Conservation (phyloP, 1,284 basidiomycete genomes). For the Cryptococcus wingfieldii region DNA sequence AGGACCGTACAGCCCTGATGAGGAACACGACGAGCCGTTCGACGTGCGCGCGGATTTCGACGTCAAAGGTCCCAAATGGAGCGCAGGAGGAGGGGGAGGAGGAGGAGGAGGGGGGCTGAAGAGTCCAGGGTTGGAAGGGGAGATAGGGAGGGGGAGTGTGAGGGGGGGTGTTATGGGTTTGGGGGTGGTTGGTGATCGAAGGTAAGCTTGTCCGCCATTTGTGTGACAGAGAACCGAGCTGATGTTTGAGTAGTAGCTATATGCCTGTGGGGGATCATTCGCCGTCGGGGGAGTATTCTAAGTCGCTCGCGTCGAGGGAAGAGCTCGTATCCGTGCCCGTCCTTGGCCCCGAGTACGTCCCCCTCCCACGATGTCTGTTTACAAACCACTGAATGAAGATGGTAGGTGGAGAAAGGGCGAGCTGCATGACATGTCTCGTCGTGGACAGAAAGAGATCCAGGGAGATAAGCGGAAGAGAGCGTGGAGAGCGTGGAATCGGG, state of each 20-base stretch:
- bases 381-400: not conserved
- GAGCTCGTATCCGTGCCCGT: slow-evolving; percentile 84
- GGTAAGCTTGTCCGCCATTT: slow-evolving; percentile 9
- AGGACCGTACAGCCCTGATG: slow-evolving; percentile 25
- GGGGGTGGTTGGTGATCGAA: slow-evolving; percentile 14
- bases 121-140: slow-evolving; percentile 1
- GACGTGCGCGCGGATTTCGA: slow-evolving; percentile 90
- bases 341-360: slow-evolving; percentile 64
- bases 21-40: slow-evolving; percentile 58
- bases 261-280: slow-evolving; percentile 29
- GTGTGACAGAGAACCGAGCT: not conserved
- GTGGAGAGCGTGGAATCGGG: slow-evolving; percentile 67
- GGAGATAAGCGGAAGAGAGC: slow-evolving; percentile 56
- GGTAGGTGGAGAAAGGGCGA: slow-evolving; percentile 67
- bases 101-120: not conserved
- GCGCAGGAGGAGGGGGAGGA: slow-evolving; percentile 50
- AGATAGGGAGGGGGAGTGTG: slow-evolving; percentile 6
- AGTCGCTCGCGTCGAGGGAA: slow-evolving; percentile 52
- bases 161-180: slow-evolving; percentile 4
- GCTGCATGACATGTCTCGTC: slow-evolving; percentile 66
- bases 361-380: not conserved
- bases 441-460: slow-evolving; percentile 60
- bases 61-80: slow-evolving; percentile 73
- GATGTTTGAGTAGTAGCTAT: slow-evolving; percentile 17
- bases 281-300: slow-evolving; percentile 31